phyloP scores from a whole-genome alignment of 768 basidiomycete species.

The Boletus tylopilopsis region DNA sequence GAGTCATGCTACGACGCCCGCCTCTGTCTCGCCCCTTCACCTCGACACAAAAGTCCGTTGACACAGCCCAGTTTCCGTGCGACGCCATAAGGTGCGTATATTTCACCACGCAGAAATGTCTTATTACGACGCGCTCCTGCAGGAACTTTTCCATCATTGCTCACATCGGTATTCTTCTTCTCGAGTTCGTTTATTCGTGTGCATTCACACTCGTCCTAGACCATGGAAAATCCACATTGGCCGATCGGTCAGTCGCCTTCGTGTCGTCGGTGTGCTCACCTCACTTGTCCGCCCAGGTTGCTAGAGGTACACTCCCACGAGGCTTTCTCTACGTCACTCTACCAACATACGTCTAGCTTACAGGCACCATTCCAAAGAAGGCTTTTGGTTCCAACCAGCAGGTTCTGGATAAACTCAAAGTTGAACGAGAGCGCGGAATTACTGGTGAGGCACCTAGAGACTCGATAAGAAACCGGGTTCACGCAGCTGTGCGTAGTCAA shows the following conservation, averaged over 20 bases:
- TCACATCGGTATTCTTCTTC: conserved; percentile 65
- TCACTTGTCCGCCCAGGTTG: conserved; percentile 41
- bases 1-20: conserved; percentile 5
- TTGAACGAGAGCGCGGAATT: conserved; percentile 94
- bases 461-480: neutral
- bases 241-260: conserved; percentile 60
- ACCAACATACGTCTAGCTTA: conserved; percentile 52
- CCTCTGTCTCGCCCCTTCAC: conserved; percentile 26
- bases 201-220: conserved; percentile 41
- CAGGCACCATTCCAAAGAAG: conserved; percentile 77
- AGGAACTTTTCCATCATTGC: conserved; percentile 97
- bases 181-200: neutral
- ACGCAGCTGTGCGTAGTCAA: conserved; percentile 55
- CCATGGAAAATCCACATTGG: conserved; percentile 94
- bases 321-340: neutral
- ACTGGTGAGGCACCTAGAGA: conserved; percentile 53
- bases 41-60: conserved; percentile 33
- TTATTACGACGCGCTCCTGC: neutral
- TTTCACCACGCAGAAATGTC: neutral
- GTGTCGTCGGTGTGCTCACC: neutral
- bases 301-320: conserved; percentile 53
- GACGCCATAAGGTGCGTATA: conserved; percentile 59
- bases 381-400: conserved; percentile 71
- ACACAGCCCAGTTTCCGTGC: conserved; percentile 62
- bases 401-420: conserved; percentile 91